A percentile compares a stretch with the other conserved stretches of the same genome.
These are phyloP conservation scores for Wickerhamomyces subpelliculosus DNA, from an alignment of 805 yeast species.

Conservation along the genomic window DNA sequence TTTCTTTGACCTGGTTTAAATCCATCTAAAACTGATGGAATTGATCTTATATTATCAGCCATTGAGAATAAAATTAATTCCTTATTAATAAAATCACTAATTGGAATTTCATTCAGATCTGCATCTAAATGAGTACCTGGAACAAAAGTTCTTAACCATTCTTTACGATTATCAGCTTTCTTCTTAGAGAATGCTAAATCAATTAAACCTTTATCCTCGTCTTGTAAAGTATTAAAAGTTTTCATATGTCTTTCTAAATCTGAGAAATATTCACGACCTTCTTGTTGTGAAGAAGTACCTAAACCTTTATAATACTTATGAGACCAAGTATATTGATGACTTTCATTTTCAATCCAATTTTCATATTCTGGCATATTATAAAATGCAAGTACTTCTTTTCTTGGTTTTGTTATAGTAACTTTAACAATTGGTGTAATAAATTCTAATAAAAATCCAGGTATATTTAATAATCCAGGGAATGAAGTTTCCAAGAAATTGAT, in stretches of 20 bases:
- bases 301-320: conserved; percentile 97
- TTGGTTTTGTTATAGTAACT: conserved; percentile 67
- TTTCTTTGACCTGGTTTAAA: conserved; percentile 97
- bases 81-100: conserved; percentile 88
- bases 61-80: conserved; percentile 91
- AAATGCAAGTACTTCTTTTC: conserved; percentile 58
- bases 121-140: conserved; percentile 94
- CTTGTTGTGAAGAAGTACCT: conserved; percentile 85
- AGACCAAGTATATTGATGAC: conserved; percentile 69
- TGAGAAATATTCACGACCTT: conserved; percentile 83
- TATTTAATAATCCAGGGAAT: conserved; percentile 85
- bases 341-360: conserved; percentile 83
- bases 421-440: conserved; percentile 96
- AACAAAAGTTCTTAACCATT: conserved; percentile 85
- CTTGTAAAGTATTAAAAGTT: conserved; percentile 73
- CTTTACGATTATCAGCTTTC: conserved; percentile 95
- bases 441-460: conserved; percentile 89
- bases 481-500: conserved; percentile 90
- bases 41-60: conserved; percentile 94
- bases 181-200: conserved; percentile 93
- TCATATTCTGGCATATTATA: conserved; percentile 96
- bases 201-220: conserved; percentile 66
- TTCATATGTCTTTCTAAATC: conserved; percentile 83
- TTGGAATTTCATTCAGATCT: conserved; percentile 67
- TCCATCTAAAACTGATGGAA: conserved; percentile 92